Evolutionary conservation across 164 flowering plant genomes (phyloP), one percentile per base, ranked within the genome.

Genomic region (Akebia trifoliata): DNA sequence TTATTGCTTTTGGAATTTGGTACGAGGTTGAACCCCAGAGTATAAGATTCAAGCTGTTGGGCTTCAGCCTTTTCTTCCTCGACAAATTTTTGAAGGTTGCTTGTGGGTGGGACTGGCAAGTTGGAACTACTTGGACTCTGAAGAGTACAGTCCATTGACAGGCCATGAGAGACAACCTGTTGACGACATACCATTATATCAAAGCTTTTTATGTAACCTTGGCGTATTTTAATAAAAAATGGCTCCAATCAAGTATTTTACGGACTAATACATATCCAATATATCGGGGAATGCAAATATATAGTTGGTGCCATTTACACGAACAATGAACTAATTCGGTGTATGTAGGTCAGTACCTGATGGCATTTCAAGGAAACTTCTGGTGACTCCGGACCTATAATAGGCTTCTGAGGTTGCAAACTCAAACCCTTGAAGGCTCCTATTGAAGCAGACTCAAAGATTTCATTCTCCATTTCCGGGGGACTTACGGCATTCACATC

Each of bases 271-370:
- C n/a, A n/a, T n/a, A n/a, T n/a, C n/a, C n/a, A n/a, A n/a, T n/a
- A n/a, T n/a, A n/a, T n/a, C n/a, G n/a, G n/a, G n/a, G n/a, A n/a
- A n/a, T n/a, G n/a, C n/a, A n/a, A n/a, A n/a, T n/a, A n/a, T n/a
- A n/a, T n/a, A n/a, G n/a, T n/a, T n/a, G n/a, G n/a, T n/a, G n/a
- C n/a, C n/a, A n/a, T n/a, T n/a, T n/a, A n/a, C n/a, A n/a, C n/a
- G n/a, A n/a, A n/a, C n/a, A n/a, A n/a, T n/a, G n/a, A n/a, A n/a
- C n/a, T n/a, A n/a, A n/a, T n/a, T n/a, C n/a, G n/a, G n/a, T n/a
- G 50, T n/a, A n/a, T 55, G 4, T 28, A 17, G 30, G 8, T 25
- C 36, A 12, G 9, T 43, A 56, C 48, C 49, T 56, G 48, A 18
- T 28, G 48, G 20, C 1, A 42, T 30, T 14, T 30, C 34, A 20